phyloP scores from a whole-genome alignment of 208 protist genomes.

The Crithidia thermophila region DNA sequence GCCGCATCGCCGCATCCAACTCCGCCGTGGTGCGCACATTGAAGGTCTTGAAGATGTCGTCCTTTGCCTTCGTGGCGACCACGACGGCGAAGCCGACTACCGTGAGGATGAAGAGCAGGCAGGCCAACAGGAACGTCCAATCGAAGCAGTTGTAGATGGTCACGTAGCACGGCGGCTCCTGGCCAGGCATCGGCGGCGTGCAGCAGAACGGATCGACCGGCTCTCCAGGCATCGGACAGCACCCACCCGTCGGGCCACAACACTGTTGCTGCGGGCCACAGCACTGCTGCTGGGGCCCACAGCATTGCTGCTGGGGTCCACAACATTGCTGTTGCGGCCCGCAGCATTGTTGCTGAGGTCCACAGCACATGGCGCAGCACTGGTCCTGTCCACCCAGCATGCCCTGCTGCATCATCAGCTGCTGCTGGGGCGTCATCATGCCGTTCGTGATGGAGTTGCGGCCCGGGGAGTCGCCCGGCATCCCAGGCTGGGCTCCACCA shows the following conservation, averaged over 20 bases:
- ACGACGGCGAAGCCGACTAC: conserved; percentile 60
- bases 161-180: conserved; percentile 37
- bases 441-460: background rate
- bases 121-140: conserved; percentile 64
- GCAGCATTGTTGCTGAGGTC: conserved; percentile 7
- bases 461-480: background rate
- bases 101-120: conserved; percentile 53
- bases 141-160: conserved; percentile 63
- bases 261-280: conserved; percentile 8
- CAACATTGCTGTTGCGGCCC: conserved; percentile 4
- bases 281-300: conserved; percentile 7
- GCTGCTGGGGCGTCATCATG: conserved; percentile 25
- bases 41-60: conserved; percentile 69
- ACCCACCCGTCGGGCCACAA: conserved; percentile 5
- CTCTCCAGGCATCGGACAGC: conserved; percentile 41
- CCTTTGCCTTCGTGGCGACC: conserved; percentile 34
- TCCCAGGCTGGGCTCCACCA: too few species aligned
- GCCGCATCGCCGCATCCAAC: conserved; percentile 43
- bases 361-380: conserved; percentile 36
- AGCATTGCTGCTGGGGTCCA: conserved; percentile 5
- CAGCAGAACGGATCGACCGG: conserved; percentile 71
- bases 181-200: conserved; percentile 30
- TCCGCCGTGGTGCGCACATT: conserved; percentile 29
- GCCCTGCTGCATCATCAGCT: conserved; percentile 29
- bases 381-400: conserved; percentile 19